A percentile compares a stretch with the other conserved stretches of the same genome.
These are phyloP conservation scores for Cladosporium oxysporum DNA, from an alignment of 2,329 filamentous ascomycete genomes.

Conservation along the genomic window DNA sequence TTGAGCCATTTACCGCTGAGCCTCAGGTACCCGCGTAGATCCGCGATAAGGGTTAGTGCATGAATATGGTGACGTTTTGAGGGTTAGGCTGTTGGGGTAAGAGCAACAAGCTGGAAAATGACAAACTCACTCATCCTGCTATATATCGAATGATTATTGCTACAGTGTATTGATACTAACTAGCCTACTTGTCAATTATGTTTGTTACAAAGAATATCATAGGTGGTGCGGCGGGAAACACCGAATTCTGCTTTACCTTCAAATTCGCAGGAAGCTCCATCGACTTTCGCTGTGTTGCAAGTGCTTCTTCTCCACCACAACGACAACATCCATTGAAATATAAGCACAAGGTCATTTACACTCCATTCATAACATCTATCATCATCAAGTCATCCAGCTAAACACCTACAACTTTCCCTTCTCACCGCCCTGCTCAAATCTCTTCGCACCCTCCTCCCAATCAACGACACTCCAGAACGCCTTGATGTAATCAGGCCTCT, in stretches of 20 bases:
- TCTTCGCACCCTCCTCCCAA: slow-evolving; percentile 69
- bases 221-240: neutral
- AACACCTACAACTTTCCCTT: slow-evolving; percentile 9
- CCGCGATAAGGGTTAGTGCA: neutral
- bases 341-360: neutral
- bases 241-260: neutral
- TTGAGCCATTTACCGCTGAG: slow-evolving; percentile 13
- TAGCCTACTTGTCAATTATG: fast-evolving
- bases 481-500: slow-evolving; percentile 72
- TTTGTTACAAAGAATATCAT: neutral
- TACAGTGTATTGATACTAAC: neutral
- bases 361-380: neutral
- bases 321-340: neutral
- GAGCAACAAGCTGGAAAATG: neutral
- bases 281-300: neutral
- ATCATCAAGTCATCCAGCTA: neutral
- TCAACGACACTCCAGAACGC: slow-evolving; percentile 79
- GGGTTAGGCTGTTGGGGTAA: neutral
- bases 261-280: neutral
- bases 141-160: neutral
- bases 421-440: slow-evolving; percentile 47
- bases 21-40: slow-evolving; percentile 10
- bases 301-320: neutral
- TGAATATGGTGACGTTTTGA: neutral
- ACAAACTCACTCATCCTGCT: neutral